Conservation (phyloP, 768 basidiomycete species). For the Lentinula detonsa region DNA sequence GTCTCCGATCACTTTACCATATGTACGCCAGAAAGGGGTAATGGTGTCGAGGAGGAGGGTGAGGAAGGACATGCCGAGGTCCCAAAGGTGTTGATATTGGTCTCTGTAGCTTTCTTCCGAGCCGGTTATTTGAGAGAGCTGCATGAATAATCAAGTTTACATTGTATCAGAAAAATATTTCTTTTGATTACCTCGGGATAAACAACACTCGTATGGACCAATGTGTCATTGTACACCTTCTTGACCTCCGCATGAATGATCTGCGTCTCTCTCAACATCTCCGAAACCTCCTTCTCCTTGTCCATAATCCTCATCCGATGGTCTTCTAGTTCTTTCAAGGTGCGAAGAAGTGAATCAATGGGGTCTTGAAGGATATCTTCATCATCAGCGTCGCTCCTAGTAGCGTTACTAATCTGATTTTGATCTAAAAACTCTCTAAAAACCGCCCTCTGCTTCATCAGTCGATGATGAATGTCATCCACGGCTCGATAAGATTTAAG, state of each 20-base stretch:
- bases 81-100: slow-evolving; percentile 78
- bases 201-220: slow-evolving; percentile 64
- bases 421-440: slow-evolving; percentile 39
- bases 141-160: background rate
- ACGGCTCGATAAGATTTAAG: slow-evolving; percentile 65
- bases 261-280: slow-evolving; percentile 48
- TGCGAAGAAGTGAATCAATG: slow-evolving; percentile 41
- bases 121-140: slow-evolving; percentile 68
- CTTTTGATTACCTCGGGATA: slow-evolving; percentile 59
- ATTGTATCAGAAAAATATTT: background rate
- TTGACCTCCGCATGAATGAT: slow-evolving; percentile 51
- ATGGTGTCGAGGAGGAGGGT: slow-evolving; percentile 73
- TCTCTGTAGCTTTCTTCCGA: slow-evolving; percentile 77
- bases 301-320: slow-evolving; percentile 37
- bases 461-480: slow-evolving; percentile 65
- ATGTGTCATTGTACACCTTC: slow-evolving; percentile 55
- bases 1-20: slow-evolving; percentile 74
- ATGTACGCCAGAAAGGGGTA: slow-evolving; percentile 75
- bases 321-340: slow-evolving; percentile 43
- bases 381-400: background rate
- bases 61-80: slow-evolving; percentile 71
- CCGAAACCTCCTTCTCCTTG: slow-evolving; percentile 44
- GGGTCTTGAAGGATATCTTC: slow-evolving; percentile 48
- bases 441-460: slow-evolving; percentile 53
- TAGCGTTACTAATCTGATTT: slow-evolving; percentile 10